Evolutionary conservation across 1,284 basidiomycete species (phyloP).

Genomic region (Gomphus sp.): DNA sequence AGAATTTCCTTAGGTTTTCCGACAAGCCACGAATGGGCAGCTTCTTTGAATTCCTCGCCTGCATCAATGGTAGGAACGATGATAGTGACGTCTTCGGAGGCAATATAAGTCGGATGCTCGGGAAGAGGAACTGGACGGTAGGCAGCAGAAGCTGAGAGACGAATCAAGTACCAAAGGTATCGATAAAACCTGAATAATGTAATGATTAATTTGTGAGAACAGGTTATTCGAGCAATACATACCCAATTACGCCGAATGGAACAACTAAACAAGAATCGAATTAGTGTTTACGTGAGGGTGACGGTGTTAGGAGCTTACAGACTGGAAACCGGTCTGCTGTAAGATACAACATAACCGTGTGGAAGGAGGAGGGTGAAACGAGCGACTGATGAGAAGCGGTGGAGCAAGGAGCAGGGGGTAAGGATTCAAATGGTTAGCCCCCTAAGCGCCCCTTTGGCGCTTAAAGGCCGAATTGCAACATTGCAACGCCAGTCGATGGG

Average conservation of each 20-base stretch:
- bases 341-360: constrained; percentile 49
- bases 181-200: constrained; percentile 60
- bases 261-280: constrained; percentile 45
- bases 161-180: constrained; percentile 85
- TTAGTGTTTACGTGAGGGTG: background rate
- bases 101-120: constrained; percentile 80
- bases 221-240: constrained; percentile 20
- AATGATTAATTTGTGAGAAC: constrained; percentile 6
- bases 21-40: constrained; percentile 82
- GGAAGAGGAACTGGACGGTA: constrained; percentile 84
- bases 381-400: constrained; percentile 3
- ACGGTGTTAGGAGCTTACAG: constrained; percentile 39
- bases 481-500: too few relatives aligned
- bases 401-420: background rate
- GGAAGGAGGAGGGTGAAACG: constrained; percentile 1
- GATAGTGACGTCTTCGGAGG: constrained; percentile 87
- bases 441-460: background rate
- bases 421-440: background rate
- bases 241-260: constrained; percentile 88
- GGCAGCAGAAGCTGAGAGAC: constrained; percentile 62
- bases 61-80: constrained; percentile 93
- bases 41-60: constrained; percentile 89
- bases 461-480: too few relatives aligned
- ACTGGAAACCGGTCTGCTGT: constrained; percentile 74
- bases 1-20: constrained; percentile 88